Conservation (phyloP, 345 rosid species). For the Citrus inodora region DNA sequence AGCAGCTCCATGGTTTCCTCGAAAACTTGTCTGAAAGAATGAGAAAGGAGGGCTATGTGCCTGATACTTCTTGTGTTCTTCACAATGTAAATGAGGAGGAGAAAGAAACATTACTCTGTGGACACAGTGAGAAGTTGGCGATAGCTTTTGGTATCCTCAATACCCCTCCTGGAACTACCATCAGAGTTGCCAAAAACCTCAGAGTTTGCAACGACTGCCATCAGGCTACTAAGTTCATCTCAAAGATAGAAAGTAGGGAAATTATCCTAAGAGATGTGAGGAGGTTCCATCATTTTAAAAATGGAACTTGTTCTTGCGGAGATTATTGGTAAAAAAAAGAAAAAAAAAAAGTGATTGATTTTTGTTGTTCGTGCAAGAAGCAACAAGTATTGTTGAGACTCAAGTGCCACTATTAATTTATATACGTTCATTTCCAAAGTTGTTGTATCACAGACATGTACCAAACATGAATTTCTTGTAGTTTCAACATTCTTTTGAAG, state of each 20-base stretch:
- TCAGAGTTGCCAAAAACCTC: slow-evolving; percentile 86
- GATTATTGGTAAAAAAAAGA: slow-evolving; percentile 64
- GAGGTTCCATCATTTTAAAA: slow-evolving; percentile 82
- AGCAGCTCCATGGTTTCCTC: slow-evolving; percentile 50
- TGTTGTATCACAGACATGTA: background rate
- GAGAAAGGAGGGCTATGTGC: slow-evolving; percentile 76
- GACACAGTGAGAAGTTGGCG: slow-evolving; percentile 89
- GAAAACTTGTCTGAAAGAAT: slow-evolving; percentile 59
- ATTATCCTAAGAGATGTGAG: slow-evolving; percentile 76
- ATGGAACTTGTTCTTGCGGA: slow-evolving; percentile 79
- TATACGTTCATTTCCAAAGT: background rate
- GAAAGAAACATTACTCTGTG: slow-evolving; percentile 75
- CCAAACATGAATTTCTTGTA: background rate
- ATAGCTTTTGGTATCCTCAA: slow-evolving; percentile 81
- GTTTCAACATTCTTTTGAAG: background rate
- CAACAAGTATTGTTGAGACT: background rate
- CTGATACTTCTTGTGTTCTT: slow-evolving; percentile 84
- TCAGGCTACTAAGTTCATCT: slow-evolving; percentile 62
- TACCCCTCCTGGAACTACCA: slow-evolving; percentile 60
- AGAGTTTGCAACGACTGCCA: slow-evolving; percentile 91
- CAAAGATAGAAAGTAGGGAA: slow-evolving; percentile 65
- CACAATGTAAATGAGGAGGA: slow-evolving; percentile 76
- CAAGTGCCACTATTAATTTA: background rate
- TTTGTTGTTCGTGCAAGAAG: background rate
- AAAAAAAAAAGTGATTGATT: background rate